These are phyloP conservation scores for Exophiala oligosperma DNA, from an alignment of 2,329 filamentous ascomycete genomes.

Conservation along the genomic window DNA sequence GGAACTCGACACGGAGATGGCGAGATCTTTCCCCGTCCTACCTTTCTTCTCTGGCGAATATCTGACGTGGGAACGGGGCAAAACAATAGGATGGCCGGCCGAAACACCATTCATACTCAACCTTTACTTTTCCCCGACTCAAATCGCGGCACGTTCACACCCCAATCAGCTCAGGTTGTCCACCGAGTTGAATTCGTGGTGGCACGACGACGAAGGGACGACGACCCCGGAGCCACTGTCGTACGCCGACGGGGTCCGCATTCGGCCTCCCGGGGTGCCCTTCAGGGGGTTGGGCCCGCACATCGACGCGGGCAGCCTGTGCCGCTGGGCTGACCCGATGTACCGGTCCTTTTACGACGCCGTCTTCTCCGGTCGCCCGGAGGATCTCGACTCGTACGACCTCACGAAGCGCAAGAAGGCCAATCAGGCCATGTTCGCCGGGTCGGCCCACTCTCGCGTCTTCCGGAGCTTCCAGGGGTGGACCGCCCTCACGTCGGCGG, in stretches of 20 bases:
- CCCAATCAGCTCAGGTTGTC: slow-evolving; percentile 41
- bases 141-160: slow-evolving; percentile 41
- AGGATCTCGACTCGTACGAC: slow-evolving; percentile 41
- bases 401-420: slow-evolving; percentile 35
- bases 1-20: no score
- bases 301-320: slow-evolving; percentile 46
- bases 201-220: slow-evolving; percentile 36
- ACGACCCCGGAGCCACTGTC: slow-evolving; percentile 39
- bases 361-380: slow-evolving; percentile 41
- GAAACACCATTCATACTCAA: slow-evolving; percentile 42
- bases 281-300: slow-evolving; percentile 47
- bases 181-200: slow-evolving; percentile 41
- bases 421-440: slow-evolving; percentile 36
- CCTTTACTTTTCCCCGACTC: slow-evolving; percentile 41
- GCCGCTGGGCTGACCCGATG: slow-evolving; percentile 43
- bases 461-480: slow-evolving; percentile 45
- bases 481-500: slow-evolving; percentile 43
- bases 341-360: slow-evolving; percentile 41
- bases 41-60: no score
- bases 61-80: neutral
- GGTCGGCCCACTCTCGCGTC: slow-evolving; percentile 39
- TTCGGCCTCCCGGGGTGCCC: slow-evolving; percentile 38
- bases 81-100: slow-evolving; percentile 35
- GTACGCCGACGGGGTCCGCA: slow-evolving; percentile 43
- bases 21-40: no score